Percentiles rank a stretch among this genome's conserved stretches.
Evolutionary conservation across 345 rosid species (phyloP).

Genomic region (Cardamine resedifolia): DNA sequence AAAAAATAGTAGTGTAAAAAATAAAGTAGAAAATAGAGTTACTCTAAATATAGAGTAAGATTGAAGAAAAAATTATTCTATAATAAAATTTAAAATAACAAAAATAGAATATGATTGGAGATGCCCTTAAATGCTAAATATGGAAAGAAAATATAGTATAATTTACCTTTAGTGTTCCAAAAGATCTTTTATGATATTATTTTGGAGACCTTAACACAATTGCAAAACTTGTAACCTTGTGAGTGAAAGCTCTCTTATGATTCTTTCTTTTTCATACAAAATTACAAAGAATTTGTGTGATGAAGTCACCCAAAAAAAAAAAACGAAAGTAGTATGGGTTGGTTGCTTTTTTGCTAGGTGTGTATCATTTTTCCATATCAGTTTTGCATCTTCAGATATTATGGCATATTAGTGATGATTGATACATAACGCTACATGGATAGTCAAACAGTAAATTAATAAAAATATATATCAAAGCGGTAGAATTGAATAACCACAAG

Average conservation of each 20-base stretch:
- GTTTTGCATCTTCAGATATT: not conserved
- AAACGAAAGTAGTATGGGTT: not conserved
- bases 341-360: not conserved
- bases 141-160: not conserved
- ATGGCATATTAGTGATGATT: not conserved
- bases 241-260: not conserved
- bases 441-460: not conserved
- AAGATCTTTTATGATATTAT: not conserved
- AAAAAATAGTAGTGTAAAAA: no score
- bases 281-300: not conserved
- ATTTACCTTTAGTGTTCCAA: not conserved
- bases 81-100: no score
- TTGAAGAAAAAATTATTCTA: no score
- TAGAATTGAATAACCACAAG: not conserved
- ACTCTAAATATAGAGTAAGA: no score
- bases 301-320: not conserved
- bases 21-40: no score
- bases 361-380: not conserved
- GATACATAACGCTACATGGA: not conserved
- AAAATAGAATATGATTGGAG: no score
- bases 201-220: not conserved
- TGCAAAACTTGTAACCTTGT: slow-evolving; percentile 3
- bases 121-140: not conserved
- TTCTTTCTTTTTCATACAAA: not conserved
- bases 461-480: not conserved